Evolutionary conservation across 495 filamentous ascomycete species (phyloP).

Genomic region (Lindgomyces ingoldianus): DNA sequence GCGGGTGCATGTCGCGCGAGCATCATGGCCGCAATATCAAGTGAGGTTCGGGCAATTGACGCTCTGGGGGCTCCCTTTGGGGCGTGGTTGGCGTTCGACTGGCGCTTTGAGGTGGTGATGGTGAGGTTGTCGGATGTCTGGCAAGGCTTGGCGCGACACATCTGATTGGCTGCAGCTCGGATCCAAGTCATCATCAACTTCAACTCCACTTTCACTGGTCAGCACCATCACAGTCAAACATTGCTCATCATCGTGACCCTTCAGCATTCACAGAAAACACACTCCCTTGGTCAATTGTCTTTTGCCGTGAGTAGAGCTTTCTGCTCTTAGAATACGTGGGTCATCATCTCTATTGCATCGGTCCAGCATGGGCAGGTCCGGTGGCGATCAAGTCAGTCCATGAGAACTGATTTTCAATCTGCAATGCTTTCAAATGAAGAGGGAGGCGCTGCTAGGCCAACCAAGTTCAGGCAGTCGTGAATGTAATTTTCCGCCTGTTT

Average conservation of each 20-base stretch:
- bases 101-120: conserved; percentile 10
- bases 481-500: too few relatives aligned
- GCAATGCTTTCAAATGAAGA: too few relatives aligned
- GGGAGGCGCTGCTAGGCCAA: too few relatives aligned
- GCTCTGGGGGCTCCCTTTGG: conserved; percentile 9
- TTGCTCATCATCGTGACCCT: not conserved
- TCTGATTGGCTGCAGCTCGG: conserved; percentile 6
- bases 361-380: too few relatives aligned
- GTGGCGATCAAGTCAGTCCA: too few relatives aligned
- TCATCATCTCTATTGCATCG: too few relatives aligned
- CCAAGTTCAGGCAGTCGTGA: too few relatives aligned
- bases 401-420: too few relatives aligned
- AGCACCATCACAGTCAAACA: not conserved
- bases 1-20: conserved; percentile 46
- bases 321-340: too few relatives aligned
- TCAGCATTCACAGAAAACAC: not conserved
- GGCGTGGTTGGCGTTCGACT: conserved; percentile 14
- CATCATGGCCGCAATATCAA: conserved; percentile 40
- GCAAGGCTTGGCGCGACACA: not conserved
- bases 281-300: too few relatives aligned
- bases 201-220: not conserved
- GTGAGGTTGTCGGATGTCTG: conserved; percentile 6
- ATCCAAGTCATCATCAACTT: not conserved
- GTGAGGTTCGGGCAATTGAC: conserved; percentile 33
- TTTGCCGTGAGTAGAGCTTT: too few relatives aligned